Conservation (phyloP, 2,329 filamentous ascomycete species). For the Huntiella moniliformis region DNA sequence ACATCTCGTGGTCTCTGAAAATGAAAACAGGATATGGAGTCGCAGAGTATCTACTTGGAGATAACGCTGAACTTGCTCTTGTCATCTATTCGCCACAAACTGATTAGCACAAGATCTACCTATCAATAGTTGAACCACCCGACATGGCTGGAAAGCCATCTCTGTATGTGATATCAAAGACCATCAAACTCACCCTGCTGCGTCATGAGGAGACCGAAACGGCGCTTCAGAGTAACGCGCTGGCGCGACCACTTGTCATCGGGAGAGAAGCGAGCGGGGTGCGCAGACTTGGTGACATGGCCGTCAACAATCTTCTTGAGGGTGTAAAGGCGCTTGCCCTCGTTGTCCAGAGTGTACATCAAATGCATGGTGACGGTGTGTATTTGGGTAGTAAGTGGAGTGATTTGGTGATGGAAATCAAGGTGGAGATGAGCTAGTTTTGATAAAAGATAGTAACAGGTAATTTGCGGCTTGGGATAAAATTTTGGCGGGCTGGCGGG, state of each 20-base stretch:
- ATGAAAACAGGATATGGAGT: neutral
- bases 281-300: constrained; percentile 85
- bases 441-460: no score
- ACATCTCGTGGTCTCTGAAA: neutral
- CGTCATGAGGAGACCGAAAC: constrained; percentile 73
- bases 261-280: constrained; percentile 89
- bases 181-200: constrained; percentile 39
- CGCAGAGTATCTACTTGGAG: constrained; percentile 8
- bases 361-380: constrained; percentile 32
- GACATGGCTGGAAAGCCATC: neutral
- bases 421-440: neutral
- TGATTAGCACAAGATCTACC: neutral
- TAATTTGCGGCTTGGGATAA: no score
- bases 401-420: neutral
- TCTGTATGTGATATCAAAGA: neutral
- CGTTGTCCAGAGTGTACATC: constrained; percentile 67
- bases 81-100: constrained; percentile 1
- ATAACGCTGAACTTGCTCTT: constrained; percentile 11
- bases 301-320: constrained; percentile 74
- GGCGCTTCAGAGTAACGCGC: constrained; percentile 83
- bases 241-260: constrained; percentile 98
- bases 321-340: constrained; percentile 83
- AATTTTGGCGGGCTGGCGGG: no score
- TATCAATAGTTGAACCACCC: neutral
- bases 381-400: neutral